phyloP scores from a whole-genome alignment of 2,329 filamentous ascomycete species.

The Aspergillus ustus region DNA sequence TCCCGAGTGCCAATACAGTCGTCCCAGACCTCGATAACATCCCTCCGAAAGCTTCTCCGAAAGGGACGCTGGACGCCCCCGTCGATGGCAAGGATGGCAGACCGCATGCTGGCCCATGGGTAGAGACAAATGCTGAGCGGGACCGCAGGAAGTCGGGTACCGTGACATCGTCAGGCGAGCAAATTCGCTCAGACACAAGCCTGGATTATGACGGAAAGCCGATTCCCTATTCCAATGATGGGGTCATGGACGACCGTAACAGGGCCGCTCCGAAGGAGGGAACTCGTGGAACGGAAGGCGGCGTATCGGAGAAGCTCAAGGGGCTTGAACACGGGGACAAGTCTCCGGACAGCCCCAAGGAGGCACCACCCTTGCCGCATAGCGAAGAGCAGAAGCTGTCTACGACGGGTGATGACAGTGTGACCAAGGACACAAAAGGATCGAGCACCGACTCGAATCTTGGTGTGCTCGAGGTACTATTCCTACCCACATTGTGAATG shows the following conservation, averaged over 20 bases:
- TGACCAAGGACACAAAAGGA: constrained; percentile 44
- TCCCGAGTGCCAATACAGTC: constrained; percentile 17
- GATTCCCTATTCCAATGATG: constrained; percentile 66
- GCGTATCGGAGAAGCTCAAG: constrained; percentile 86
- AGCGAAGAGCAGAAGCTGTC: constrained; percentile 74
- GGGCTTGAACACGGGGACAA: constrained; percentile 73
- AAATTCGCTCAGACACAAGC: constrained; percentile 29
- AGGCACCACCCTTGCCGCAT: constrained; percentile 78
- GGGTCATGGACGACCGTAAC: constrained; percentile 91
- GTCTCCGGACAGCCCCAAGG: constrained; percentile 81
- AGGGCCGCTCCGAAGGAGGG: constrained; percentile 77
- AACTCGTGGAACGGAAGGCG: constrained; percentile 85
- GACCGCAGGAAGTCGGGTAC: constrained; percentile 48
- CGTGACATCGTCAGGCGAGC: constrained; percentile 42
- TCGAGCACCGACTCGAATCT: constrained; percentile 50
- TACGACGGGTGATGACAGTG: constrained; percentile 38
- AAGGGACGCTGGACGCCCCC: constrained; percentile 77
- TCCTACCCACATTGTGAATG: not conserved
- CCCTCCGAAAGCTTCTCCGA: constrained; percentile 33
- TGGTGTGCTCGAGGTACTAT: constrained; percentile 59
- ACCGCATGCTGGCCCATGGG: constrained; percentile 82
- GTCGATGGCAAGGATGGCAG: constrained; percentile 93
- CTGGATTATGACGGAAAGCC: constrained; percentile 47
- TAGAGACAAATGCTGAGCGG: constrained; percentile 54
- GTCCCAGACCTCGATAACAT: constrained; percentile 27